phyloP scores from a whole-genome alignment of 495 filamentous ascomycete genomes.

The Penicillium riverlandense region DNA sequence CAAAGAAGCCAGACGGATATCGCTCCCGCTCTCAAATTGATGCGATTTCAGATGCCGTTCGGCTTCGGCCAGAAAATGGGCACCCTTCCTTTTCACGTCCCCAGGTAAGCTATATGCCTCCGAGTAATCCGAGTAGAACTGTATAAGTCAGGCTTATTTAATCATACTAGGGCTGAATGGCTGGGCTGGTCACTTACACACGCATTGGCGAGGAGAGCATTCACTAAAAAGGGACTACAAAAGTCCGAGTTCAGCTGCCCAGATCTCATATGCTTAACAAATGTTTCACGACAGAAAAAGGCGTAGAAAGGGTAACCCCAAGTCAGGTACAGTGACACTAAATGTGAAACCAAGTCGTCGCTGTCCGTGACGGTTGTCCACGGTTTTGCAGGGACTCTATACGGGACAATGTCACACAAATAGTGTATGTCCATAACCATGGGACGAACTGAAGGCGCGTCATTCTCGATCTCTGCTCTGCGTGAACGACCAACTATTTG shows the following conservation, averaged over 20 bases:
- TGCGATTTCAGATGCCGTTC: slow-evolving; percentile 15
- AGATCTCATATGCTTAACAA: slow-evolving; percentile 27
- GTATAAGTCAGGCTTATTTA: background rate
- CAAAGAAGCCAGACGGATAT: slow-evolving; percentile 15
- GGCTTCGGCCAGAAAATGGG: slow-evolving; percentile 23
- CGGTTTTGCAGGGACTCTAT: slow-evolving; percentile 23
- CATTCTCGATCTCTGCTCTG: background rate
- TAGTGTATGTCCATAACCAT: slow-evolving; percentile 16
- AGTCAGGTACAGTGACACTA: slow-evolving; percentile 32
- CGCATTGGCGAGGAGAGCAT: slow-evolving; percentile 35
- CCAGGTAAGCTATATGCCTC: slow-evolving; percentile 21
- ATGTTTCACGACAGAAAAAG: slow-evolving; percentile 27
- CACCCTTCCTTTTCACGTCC: slow-evolving; percentile 21
- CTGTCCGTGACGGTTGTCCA: slow-evolving; percentile 35
- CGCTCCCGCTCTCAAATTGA: slow-evolving; percentile 11
- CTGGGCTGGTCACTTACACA: slow-evolving; percentile 13
- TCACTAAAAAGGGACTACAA: slow-evolving; percentile 39
- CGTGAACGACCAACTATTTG: background rate
- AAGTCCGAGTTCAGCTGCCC: slow-evolving; percentile 21
- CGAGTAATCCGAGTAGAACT: slow-evolving; percentile 25
- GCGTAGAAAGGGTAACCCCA: slow-evolving; percentile 38
- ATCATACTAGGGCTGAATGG: background rate
- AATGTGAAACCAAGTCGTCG: slow-evolving; percentile 33
- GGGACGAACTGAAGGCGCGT: slow-evolving; percentile 5
- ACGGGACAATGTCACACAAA: slow-evolving; percentile 9